Evolutionary conservation across 192 early-diverging fungal species (phyloP).

Genomic region (Dimargaris cristalligena): DNA sequence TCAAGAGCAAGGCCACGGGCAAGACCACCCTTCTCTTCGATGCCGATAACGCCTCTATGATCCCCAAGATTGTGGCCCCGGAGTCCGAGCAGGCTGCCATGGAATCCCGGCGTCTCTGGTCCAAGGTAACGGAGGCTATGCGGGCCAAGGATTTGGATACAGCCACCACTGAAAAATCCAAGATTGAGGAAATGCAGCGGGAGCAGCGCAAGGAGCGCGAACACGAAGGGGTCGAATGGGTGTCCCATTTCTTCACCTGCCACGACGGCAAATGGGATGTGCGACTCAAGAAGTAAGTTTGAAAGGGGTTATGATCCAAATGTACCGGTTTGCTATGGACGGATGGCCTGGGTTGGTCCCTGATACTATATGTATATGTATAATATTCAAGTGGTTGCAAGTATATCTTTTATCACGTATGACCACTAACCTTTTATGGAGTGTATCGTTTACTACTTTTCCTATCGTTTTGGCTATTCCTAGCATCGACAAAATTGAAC

Average conservation of each 20-base stretch:
- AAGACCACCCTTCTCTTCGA: slow-evolving; percentile 43
- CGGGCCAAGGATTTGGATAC: slow-evolving; percentile 39
- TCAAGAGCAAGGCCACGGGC: slow-evolving; percentile 11
- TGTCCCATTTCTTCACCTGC: slow-evolving; percentile 42
- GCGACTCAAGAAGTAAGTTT: background rate
- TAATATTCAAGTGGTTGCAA: too few relatives aligned
- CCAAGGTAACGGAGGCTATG: slow-evolving; percentile 52
- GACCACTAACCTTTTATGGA: too few relatives aligned
- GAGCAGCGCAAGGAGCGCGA: slow-evolving; percentile 34
- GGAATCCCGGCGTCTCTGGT: slow-evolving; percentile 72
- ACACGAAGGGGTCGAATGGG: slow-evolving; percentile 30
- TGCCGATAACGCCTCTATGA: slow-evolving; percentile 37
- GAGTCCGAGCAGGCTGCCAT: slow-evolving; percentile 56
- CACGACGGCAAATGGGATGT: slow-evolving; percentile 1
- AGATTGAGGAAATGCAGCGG: slow-evolving; percentile 61
- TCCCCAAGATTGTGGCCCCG: slow-evolving; percentile 49
- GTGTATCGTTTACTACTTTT: too few relatives aligned
- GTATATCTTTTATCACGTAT: too few relatives aligned
- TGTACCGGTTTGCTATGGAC: too few relatives aligned
- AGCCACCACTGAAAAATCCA: slow-evolving; percentile 49
- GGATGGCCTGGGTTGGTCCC: too few relatives aligned
- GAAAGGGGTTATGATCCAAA: too few relatives aligned
- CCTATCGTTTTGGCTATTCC: background rate
- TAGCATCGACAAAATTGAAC: background rate
- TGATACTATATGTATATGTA: too few relatives aligned